Conservation (phyloP, 306 rosid species). For the Erythrophleum fordii region DNA sequence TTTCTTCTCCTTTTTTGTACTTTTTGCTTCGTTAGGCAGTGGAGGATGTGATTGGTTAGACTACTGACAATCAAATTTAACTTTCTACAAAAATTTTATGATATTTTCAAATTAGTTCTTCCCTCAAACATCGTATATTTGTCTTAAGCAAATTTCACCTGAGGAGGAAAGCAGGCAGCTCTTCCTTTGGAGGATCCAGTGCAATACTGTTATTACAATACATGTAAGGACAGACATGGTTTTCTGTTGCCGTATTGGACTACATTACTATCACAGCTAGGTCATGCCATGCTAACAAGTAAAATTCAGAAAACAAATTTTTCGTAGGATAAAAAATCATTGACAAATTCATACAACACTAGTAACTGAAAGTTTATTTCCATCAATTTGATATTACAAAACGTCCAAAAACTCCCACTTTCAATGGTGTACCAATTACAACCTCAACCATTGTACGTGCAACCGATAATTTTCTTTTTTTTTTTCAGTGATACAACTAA, state of each 20-base stretch:
- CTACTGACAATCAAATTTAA: background rate
- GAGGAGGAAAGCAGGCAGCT: slow-evolving; percentile 7
- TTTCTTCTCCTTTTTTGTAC: slow-evolving; percentile 18
- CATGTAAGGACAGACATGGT: slow-evolving; percentile 12
- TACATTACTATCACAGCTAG: background rate
- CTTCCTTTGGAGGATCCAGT: slow-evolving; percentile 17
- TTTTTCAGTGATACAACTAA: background rate
- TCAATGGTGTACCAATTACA: slow-evolving; percentile 27
- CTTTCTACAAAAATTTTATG: background rate
- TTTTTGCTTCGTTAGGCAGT: background rate
- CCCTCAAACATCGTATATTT: background rate
- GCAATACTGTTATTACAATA: slow-evolving; percentile 13
- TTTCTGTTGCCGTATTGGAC: slow-evolving; percentile 4
- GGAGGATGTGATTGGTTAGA: slow-evolving; percentile 16
- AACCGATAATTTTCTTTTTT: background rate
- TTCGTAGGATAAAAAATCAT: background rate
- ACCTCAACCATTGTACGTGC: slow-evolving; percentile 29
- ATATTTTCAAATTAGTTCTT: slow-evolving; percentile 27
- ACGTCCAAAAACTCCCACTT: slow-evolving; percentile 8
- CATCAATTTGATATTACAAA: slow-evolving; percentile 10
- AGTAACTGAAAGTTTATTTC: slow-evolving; percentile 3
- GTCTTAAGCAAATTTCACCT: slow-evolving; percentile 11
- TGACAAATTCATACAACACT: slow-evolving; percentile 11
- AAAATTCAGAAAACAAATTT: slow-evolving; percentile 6
- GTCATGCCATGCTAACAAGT: slow-evolving; percentile 14